Conservation (phyloP, 1,139 yeast species). For the Yamadazyma kanchanaburiensis region DNA sequence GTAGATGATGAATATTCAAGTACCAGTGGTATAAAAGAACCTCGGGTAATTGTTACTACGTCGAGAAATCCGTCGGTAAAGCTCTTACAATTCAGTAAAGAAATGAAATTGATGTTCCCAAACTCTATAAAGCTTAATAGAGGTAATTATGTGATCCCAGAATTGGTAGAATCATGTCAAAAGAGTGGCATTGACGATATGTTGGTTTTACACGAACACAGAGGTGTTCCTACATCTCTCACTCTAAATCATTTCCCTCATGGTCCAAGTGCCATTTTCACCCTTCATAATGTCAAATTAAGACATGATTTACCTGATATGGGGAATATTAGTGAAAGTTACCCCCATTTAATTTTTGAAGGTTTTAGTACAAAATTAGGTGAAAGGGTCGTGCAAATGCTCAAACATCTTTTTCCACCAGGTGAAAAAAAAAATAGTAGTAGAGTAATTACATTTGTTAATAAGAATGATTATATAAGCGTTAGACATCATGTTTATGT, state of each 20-base stretch:
- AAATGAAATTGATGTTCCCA: constrained; percentile 84
- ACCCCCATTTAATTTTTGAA: constrained; percentile 92
- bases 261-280: constrained; percentile 95
- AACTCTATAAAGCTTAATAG: constrained; percentile 85
- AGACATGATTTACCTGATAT: constrained; percentile 87
- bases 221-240: constrained; percentile 96
- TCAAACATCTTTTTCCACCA: constrained; percentile 92
- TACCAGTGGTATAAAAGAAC: constrained; percentile 84
- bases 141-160: constrained; percentile 88
- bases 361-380: constrained; percentile 86
- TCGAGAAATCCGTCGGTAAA: constrained; percentile 88
- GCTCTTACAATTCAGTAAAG: constrained; percentile 88
- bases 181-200: constrained; percentile 71
- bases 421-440: constrained; percentile 91
- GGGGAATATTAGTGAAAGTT: constrained; percentile 87
- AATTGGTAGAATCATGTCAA: constrained; percentile 80
- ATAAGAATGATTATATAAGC: constrained; percentile 84
- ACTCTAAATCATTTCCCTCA: constrained; percentile 96
- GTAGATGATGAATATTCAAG: constrained; percentile 90
- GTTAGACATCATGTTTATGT: constrained; percentile 96
- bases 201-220: constrained; percentile 85
- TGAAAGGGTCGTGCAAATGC: constrained; percentile 70
- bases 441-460: constrained; percentile 87
- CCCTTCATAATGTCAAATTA: constrained; percentile 89
- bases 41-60: constrained; percentile 90